A percentile compares a stretch with the other conserved stretches of the same genome.
These are phyloP conservation scores for Boletus semigastroideus DNA, from an alignment of 1,284 basidiomycete genomes.

Conservation along the genomic window DNA sequence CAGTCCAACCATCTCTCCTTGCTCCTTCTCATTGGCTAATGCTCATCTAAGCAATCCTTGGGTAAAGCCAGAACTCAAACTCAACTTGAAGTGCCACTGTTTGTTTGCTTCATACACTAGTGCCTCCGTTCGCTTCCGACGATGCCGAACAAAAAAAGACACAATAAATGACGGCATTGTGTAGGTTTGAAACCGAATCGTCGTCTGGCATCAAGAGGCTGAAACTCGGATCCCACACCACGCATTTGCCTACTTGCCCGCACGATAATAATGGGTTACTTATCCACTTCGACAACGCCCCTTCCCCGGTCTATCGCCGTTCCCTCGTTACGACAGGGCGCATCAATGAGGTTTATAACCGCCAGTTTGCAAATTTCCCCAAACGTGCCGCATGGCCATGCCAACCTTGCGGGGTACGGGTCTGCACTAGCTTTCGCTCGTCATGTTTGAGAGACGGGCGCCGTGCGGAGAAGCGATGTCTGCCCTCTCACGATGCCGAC, in stretches of 20 bases:
- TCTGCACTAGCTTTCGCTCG: background rate
- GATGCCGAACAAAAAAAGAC: constrained; percentile 3
- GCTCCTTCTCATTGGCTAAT: background rate
- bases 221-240: constrained; percentile 13
- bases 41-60: constrained; percentile 3
- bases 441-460: too few species aligned
- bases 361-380: constrained; percentile 17
- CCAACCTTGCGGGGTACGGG: background rate
- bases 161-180: background rate
- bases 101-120: background rate
- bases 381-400: background rate
- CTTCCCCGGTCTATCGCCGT: constrained; percentile 1
- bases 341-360: background rate
- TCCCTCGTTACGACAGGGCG: constrained; percentile 1
- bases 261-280: constrained; percentile 6
- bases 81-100: background rate
- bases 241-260: background rate
- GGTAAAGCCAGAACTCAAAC: background rate
- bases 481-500: background rate
- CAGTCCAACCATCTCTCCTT: background rate
- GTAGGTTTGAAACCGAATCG: constrained; percentile 10
- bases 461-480: background rate
- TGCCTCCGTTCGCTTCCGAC: constrained; percentile 18
- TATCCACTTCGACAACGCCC: background rate
- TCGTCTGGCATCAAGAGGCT: constrained; percentile 3